These are phyloP conservation scores for Vigna unguiculata DNA, from an alignment of 306 rosid genomes.

Conservation along the genomic window DNA sequence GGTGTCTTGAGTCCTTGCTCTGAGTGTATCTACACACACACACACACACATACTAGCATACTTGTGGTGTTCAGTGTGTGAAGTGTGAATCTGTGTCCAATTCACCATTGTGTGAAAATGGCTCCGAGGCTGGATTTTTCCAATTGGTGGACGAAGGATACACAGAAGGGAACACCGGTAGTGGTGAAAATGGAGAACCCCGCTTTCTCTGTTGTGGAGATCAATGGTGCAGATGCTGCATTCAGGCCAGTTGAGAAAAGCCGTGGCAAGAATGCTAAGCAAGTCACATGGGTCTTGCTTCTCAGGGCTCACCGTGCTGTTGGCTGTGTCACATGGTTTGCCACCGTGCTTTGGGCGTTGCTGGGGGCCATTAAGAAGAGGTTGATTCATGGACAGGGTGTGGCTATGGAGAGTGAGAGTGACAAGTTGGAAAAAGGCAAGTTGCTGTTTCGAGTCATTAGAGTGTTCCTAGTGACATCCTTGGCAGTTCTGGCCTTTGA, in stretches of 20 bases:
- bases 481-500: slow-evolving; percentile 79
- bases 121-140: slow-evolving; percentile 80
- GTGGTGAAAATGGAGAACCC: slow-evolving; percentile 94
- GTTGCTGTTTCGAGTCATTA: slow-evolving; percentile 69
- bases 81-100: slow-evolving; percentile 23
- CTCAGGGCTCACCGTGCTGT: slow-evolving; percentile 83
- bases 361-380: slow-evolving; percentile 79
- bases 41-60: neutral
- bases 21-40: neutral
- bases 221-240: slow-evolving; percentile 82
- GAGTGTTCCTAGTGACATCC: slow-evolving; percentile 67
- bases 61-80: slow-evolving; percentile 5
- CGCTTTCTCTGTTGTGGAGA: slow-evolving; percentile 83
- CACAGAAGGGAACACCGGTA: slow-evolving; percentile 77
- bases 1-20: slow-evolving; percentile 14
- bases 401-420: slow-evolving; percentile 59
- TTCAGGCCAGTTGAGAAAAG: slow-evolving; percentile 82
- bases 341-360: slow-evolving; percentile 70
- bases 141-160: slow-evolving; percentile 67
- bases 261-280: slow-evolving; percentile 85
- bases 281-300: slow-evolving; percentile 92
- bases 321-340: slow-evolving; percentile 78
- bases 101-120: slow-evolving; percentile 52
- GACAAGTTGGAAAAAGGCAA: slow-evolving; percentile 69
- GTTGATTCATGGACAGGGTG: slow-evolving; percentile 69